A percentile compares a stretch with the other conserved stretches of the same genome.
These are phyloP conservation scores for Botryotinia convoluta DNA, from an alignment of 2,329 filamentous ascomycete genomes.

Conservation along the genomic window DNA sequence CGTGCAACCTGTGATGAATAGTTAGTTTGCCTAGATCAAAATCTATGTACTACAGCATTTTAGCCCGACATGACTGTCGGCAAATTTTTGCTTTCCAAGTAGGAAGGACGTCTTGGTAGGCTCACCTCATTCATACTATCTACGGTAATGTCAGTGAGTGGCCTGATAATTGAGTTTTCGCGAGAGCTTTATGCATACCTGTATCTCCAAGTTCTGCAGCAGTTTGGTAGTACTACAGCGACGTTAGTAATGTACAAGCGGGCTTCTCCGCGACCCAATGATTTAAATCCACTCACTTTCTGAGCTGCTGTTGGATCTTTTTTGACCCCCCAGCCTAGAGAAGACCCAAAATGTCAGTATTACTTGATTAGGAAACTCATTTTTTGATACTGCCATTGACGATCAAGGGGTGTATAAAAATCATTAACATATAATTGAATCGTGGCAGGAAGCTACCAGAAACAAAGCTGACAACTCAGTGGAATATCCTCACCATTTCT, in stretches of 20 bases:
- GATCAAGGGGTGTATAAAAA: neutral
- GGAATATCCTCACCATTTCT: constrained; percentile 61
- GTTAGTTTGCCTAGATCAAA: constrained; percentile 18
- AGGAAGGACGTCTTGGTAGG: constrained; percentile 9
- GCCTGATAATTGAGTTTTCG: constrained; percentile 20
- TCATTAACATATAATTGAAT: constrained; percentile 1
- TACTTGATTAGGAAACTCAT: constrained; percentile 12
- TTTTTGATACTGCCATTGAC: neutral
- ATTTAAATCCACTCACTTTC: constrained; percentile 49
- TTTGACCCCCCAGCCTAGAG: constrained; percentile 70
- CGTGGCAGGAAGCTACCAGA: constrained; percentile 18
- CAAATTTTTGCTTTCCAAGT: constrained; percentile 3
- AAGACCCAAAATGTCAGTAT: constrained; percentile 18
- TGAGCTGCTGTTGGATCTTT: constrained; percentile 84
- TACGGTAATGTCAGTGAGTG: constrained; percentile 39
- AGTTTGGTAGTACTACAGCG: constrained; percentile 86
- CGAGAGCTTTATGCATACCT: constrained; percentile 45
- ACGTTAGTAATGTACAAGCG: constrained; percentile 28
- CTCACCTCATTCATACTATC: constrained; percentile 93
- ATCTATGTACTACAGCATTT: constrained; percentile 13
- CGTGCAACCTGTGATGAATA: constrained; percentile 53
- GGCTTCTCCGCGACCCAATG: constrained; percentile 32
- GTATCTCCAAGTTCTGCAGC: constrained; percentile 94
- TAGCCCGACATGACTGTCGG: constrained; percentile 6
- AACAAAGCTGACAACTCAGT: constrained; percentile 16